phyloP scores from a whole-genome alignment of 2,329 filamentous ascomycete species.

The Annulohypoxylon truncatum region DNA sequence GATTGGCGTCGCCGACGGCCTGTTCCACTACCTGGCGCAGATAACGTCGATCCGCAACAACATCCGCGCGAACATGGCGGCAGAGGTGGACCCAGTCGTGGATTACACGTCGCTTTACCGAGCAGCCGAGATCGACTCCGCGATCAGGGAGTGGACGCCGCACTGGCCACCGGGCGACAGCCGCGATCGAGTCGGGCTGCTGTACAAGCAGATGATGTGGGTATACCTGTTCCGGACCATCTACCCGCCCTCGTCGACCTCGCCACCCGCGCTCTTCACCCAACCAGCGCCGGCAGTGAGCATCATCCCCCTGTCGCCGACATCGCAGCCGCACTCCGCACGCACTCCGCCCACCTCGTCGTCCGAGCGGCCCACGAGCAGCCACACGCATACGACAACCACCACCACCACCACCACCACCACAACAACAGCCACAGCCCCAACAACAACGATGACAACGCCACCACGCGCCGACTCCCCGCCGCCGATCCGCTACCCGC shows the following conservation, averaged over 20 bases:
- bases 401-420: neutral
- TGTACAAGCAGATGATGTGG: slow-evolving; percentile 76
- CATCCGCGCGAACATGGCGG: slow-evolving; percentile 74
- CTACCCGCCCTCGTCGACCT: slow-evolving; percentile 60
- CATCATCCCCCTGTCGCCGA: slow-evolving; percentile 42
- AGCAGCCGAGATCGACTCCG: slow-evolving; percentile 80
- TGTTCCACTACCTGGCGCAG: slow-evolving; percentile 81
- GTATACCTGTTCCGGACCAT: slow-evolving; percentile 72
- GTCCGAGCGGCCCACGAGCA: slow-evolving; percentile 37
- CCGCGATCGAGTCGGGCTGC: slow-evolving; percentile 65
- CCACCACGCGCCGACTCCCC: slow-evolving; percentile 52
- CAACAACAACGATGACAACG: no score
- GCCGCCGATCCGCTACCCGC: slow-evolving; percentile 59
- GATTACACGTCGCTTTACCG: slow-evolving; percentile 79
- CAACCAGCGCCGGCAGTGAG: slow-evolving; percentile 20
- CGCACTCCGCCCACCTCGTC: slow-evolving; percentile 35
- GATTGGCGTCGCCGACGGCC: slow-evolving; percentile 82
- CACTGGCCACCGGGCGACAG: slow-evolving; percentile 67
- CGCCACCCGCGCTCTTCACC: slow-evolving; percentile 36
- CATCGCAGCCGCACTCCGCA: slow-evolving; percentile 38
- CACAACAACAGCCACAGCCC: no score
- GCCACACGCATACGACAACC: slow-evolving; percentile 12
- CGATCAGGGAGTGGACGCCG: slow-evolving; percentile 80
- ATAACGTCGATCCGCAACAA: slow-evolving; percentile 82
- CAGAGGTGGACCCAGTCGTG: slow-evolving; percentile 73